These are phyloP conservation scores for Clitocybe nebularis DNA, from an alignment of 1,284 basidiomycete species.

Conservation along the genomic window DNA sequence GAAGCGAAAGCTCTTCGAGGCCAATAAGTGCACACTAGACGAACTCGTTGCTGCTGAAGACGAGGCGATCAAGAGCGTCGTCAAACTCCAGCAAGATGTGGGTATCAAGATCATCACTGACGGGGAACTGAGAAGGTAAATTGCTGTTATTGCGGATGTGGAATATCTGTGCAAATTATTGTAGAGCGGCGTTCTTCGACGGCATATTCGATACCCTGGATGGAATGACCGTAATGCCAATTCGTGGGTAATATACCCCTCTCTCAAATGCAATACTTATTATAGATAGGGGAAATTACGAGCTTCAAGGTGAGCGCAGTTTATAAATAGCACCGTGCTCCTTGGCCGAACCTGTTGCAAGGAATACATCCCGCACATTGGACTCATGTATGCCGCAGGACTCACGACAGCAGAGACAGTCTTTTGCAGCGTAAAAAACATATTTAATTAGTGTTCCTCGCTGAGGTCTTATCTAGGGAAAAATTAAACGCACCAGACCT, in stretches of 20 bases:
- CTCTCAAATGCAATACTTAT: conserved; percentile 9
- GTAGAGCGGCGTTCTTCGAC: conserved; percentile 54
- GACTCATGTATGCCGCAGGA: conserved; percentile 36
- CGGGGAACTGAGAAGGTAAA: conserved; percentile 50
- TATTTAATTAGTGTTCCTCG: conserved; percentile 4
- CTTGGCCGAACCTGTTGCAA: conserved; percentile 17
- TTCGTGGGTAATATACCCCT: conserved; percentile 36
- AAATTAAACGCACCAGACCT: conserved; percentile 57
- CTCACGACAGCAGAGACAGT: conserved; percentile 41
- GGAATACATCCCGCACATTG: conserved; percentile 47
- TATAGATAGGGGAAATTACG: conserved; percentile 29
- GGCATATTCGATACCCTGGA: conserved; percentile 60
- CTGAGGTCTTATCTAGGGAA: conserved; percentile 36
- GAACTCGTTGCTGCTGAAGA: conserved; percentile 50
- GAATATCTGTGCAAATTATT: conserved; percentile 3
- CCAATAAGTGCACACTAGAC: conserved; percentile 34
- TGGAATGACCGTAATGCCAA: conserved; percentile 55
- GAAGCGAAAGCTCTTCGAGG: conserved; percentile 40
- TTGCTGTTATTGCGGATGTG: neutral
- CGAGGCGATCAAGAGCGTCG: conserved; percentile 46
- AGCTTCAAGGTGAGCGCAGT: conserved; percentile 35
- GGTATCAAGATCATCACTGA: conserved; percentile 58
- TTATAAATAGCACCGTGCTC: neutral
- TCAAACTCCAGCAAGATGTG: conserved; percentile 46
- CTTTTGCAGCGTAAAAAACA: conserved; percentile 43